Evolutionary conservation across 2,329 filamentous ascomycete genomes (phyloP).

Genomic region (Alternaria triticina): DNA sequence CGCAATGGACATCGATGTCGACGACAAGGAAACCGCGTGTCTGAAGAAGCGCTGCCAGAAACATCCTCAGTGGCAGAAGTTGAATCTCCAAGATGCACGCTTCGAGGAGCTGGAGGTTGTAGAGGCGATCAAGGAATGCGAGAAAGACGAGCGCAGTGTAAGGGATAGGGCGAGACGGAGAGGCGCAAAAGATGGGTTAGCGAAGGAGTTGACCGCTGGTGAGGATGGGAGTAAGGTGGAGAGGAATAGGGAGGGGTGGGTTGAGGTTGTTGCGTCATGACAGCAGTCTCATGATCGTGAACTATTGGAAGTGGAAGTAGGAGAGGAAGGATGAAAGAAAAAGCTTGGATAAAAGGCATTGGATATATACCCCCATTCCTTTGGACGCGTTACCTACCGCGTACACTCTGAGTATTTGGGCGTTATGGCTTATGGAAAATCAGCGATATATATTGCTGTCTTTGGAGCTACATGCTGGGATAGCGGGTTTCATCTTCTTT

Average conservation of each 20-base stretch:
- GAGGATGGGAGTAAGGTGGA: constrained; percentile 21
- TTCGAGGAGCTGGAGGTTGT: constrained; percentile 56
- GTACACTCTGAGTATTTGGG: neutral
- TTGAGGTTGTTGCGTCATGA: constrained; percentile 33
- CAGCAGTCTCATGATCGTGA: neutral
- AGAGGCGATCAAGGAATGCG: constrained; percentile 53
- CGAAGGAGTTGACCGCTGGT: constrained; percentile 36
- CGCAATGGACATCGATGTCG: constrained; percentile 1
- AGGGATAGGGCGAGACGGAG: constrained; percentile 52
- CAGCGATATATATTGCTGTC: neutral
- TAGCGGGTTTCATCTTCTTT: neutral
- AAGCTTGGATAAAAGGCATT: constrained; percentile 2
- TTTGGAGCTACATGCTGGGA: neutral
- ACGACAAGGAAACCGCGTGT: constrained; percentile 42
- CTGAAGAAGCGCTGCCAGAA: constrained; percentile 57
- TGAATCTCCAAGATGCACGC: constrained; percentile 54
- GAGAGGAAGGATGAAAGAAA: neutral
- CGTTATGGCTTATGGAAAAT: neutral
- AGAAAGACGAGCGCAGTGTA: constrained; percentile 55
- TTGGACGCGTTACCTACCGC: neutral
- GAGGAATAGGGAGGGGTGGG: constrained; percentile 46
- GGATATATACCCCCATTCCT: constrained; percentile 7
- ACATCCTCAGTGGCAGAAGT: constrained; percentile 58
- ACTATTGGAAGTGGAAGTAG: too few relatives aligned
- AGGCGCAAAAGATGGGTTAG: constrained; percentile 44